Percentiles rank a stretch among this genome's conserved stretches.
Evolutionary conservation across 768 basidiomycete species (phyloP).

Genomic region (Suillus subalutaceus): DNA sequence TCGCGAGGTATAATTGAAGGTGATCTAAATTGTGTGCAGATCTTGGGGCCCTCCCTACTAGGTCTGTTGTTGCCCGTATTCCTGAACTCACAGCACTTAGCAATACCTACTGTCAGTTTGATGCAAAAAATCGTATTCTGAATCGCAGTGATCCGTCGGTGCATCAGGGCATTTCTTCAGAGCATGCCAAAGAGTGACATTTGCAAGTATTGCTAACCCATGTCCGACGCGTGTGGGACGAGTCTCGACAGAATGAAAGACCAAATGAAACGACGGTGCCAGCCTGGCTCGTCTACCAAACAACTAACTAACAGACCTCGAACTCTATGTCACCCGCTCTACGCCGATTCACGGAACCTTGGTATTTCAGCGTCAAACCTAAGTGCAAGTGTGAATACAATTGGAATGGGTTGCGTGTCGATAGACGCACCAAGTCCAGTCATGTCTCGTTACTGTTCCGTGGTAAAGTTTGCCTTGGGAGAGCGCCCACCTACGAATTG

Average conservation of each 20-base stretch:
- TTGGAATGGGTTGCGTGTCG: not conserved
- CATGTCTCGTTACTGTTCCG: not conserved
- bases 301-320: not conserved
- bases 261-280: not conserved
- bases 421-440: constrained; percentile 27
- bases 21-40: constrained; percentile 3
- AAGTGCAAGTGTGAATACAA: not conserved
- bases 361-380: constrained; percentile 29
- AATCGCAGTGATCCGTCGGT: not conserved
- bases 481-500: constrained; percentile 14
- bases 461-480: constrained; percentile 15
- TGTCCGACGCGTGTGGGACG: not conserved
- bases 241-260: not conserved
- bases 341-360: constrained; percentile 1
- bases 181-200: not conserved
- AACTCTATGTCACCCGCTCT: not conserved
- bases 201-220: not conserved
- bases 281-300: not conserved
- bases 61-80: not conserved
- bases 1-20: not conserved
- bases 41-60: constrained; percentile 16
- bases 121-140: not conserved
- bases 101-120: not conserved
- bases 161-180: not conserved
- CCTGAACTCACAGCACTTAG: not conserved